Percentiles rank a stretch among this genome's conserved stretches.
Evolutionary conservation across 805 yeast genomes (phyloP).

Genomic region (Ogataea pini): DNA sequence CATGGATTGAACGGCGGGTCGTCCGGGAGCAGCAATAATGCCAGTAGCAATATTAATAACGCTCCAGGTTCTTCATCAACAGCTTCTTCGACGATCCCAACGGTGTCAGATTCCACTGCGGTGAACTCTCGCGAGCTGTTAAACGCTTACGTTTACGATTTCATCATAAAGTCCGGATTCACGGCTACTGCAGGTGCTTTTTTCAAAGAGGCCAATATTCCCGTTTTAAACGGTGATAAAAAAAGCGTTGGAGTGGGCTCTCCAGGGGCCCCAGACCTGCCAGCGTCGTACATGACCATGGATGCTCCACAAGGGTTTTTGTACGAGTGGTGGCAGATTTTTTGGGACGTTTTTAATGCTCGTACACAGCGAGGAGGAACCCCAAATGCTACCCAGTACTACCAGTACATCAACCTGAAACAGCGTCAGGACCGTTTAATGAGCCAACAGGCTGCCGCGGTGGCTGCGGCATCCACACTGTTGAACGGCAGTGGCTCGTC

Average conservation of each 20-base stretch:
- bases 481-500: conserved; percentile 19
- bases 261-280: conserved; percentile 38
- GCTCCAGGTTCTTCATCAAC: conserved; percentile 14
- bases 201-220: conserved; percentile 74
- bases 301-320: conserved; percentile 87
- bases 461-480: conserved; percentile 19
- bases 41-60: neutral
- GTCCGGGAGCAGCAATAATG: conserved; percentile 8
- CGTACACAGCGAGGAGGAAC: conserved; percentile 67
- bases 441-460: conserved; percentile 29
- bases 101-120: conserved; percentile 47
- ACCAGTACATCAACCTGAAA: conserved; percentile 58
- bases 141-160: conserved; percentile 86
- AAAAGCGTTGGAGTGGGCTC: conserved; percentile 15
- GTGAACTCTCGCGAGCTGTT: conserved; percentile 57
- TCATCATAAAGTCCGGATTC: conserved; percentile 70
- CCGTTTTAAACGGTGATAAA: conserved; percentile 39
- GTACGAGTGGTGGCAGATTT: conserved; percentile 95
- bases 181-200: conserved; percentile 73
- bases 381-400: conserved; percentile 66
- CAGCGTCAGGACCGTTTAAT: conserved; percentile 58
- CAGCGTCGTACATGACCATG: conserved; percentile 55
- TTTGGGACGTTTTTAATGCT: conserved; percentile 92
- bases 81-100: conserved; percentile 22
- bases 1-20: conserved; percentile 11